Evolutionary conservation across 2,329 filamentous ascomycete genomes (phyloP), one percentile per base, ranked within the genome.

Genomic region (Sporothrix brasiliensis): DNA sequence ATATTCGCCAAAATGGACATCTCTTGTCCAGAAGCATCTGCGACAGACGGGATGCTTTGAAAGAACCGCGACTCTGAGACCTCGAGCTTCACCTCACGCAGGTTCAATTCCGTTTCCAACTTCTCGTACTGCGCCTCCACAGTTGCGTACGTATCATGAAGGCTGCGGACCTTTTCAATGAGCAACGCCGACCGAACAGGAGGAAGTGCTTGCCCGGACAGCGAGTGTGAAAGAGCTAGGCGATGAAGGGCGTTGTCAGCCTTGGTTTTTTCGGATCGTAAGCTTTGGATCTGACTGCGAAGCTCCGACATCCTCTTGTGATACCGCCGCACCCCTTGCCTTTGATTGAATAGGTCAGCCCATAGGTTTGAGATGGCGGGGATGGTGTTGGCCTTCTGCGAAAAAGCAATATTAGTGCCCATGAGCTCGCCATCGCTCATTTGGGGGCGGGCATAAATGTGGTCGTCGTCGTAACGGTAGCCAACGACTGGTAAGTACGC

Each of bases 111-210:
- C 7, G 7, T 79, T 71, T 82, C 81, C 0, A 81, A 72, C 7
- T 71, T 75, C 41, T 78, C 75, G 4, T 77, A 77, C 56, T 82
- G 79, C 49, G 80, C 76, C 34, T 79, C 76, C 50, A 81, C 49
- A 0, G 39, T 50, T 21, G 68, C 53, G 49, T 68, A 71, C 19
- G 66, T 52, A n/a, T 52, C 53, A 4, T 69, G 39, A 7, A 70
- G 56, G 1, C 11, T 27, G n/a, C 70, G 65, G 2, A 63, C 54
- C 11, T 53, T 13, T 6, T 67, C 52, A n/a, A 75, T 65, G 5
- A 50, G 70, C n/a, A 16, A 34, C 24, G 53, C 30, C 9, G 54
- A 47, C 19, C 44, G 3, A 4, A 41, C 21, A 30, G 13, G 63
- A 6, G 63, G 63, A 16, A 56, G 34, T n/a, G 30, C 14, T 9